Evolutionary conservation across 148 eudicot genomes (phyloP), one percentile per base, ranked within the genome.

Genomic region (Drosera capensis): DNA sequence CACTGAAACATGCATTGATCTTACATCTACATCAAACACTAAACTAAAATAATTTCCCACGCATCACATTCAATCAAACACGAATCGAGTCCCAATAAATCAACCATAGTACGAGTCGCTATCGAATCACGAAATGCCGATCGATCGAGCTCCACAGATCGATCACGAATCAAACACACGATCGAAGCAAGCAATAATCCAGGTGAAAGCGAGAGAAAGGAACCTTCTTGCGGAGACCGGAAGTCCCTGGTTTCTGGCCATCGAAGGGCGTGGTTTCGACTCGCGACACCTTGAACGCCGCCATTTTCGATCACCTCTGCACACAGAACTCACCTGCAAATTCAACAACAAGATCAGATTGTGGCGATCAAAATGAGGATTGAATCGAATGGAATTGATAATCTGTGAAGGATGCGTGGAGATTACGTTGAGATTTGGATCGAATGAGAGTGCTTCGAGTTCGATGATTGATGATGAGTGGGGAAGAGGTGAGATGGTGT

Each of bases 161-260:
- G 13, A 18, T 45, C 21, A 30, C 14, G 41, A 35, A 43, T 13
- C 31, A 20, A 25, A 59, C n/a, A 23, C 19, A 46, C 6, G 3
- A 54, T 15, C 5, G 11, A 40, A 20, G 11, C 17, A 40, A 22
- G 24, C 16, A 23, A 45, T 2, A 36, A 22, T 19, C 36, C 43
- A 1, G 14, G 20, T 44, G 23, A 17, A 21, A n/a, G 30, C 19
- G 25, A 34, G 19, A 14, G 17, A 1, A 35, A 25, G 23, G 24
- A 26, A 77, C 84, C 79, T 77, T 77, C 67, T 77, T 77, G 35
- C 84, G 51, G 39, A 86, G 79, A 55, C 96, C 96, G 31, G 96
- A 86, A 26, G 96, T 86, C 14, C 96, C 96, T 0, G 96, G 96
- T 45, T 86, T 86, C 49, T 86, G 96, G 54, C 80, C 96, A 43